Conservation (phyloP, 2,329 filamentous ascomycete species). For the Sporothrix sp. region DNA sequence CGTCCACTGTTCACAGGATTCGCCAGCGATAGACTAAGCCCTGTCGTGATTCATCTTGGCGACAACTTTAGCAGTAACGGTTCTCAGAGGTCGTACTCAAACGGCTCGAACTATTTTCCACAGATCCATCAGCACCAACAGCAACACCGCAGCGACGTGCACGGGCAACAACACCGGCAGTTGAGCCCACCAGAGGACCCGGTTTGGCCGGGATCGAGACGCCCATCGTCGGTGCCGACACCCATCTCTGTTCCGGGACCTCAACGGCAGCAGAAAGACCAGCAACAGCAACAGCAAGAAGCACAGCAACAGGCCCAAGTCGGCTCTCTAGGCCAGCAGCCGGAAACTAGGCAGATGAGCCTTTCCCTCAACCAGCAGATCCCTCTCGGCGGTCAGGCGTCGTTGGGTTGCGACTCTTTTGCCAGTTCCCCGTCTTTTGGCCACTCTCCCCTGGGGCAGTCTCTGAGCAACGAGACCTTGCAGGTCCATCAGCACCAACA, state of each 20-base stretch:
- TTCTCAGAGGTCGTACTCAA: conserved; percentile 9
- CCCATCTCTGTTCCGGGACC: not conserved
- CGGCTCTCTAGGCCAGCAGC: not conserved
- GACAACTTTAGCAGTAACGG: conserved; percentile 7
- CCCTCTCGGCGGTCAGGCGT: conserved; percentile 15
- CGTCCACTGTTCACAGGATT: conserved; percentile 3
- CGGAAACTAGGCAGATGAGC: conserved; percentile 13
- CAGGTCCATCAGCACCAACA: not conserved
- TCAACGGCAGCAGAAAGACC: not conserved
- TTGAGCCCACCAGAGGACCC: not conserved
- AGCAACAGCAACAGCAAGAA: not conserved
- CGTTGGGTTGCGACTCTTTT: conserved; percentile 8
- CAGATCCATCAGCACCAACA: conserved; percentile 5
- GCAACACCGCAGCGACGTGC: not conserved
- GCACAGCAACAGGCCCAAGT: not conserved
- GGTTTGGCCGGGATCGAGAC: not conserved
- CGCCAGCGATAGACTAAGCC: conserved; percentile 6
- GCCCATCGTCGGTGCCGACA: not conserved
- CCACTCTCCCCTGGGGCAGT: not conserved
- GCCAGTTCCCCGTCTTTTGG: not conserved
- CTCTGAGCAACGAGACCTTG: not conserved
- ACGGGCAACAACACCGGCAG: not conserved
- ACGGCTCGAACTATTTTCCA: conserved; percentile 9
- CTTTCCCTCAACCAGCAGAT: conserved; percentile 14
- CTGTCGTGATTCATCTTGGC: not conserved